These are phyloP conservation scores for Calonectria montana DNA, from an alignment of 2,329 filamentous ascomycete genomes.

Conservation along the genomic window DNA sequence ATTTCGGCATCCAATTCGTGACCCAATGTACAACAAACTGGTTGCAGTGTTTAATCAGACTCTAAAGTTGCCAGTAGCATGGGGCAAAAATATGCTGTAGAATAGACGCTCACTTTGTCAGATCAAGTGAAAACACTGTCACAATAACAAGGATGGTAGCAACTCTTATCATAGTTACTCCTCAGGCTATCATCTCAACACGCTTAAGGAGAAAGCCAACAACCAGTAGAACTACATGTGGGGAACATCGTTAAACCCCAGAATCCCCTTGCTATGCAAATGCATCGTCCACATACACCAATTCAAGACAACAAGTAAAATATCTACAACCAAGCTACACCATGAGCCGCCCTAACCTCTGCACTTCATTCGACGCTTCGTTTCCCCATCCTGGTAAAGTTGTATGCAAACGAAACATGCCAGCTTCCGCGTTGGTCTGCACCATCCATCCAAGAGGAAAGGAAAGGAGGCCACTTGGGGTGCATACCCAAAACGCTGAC, in stretches of 20 bases:
- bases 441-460: conserved; percentile 8
- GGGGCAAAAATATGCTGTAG: too few species aligned
- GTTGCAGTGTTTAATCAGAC: too few species aligned
- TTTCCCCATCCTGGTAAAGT: background rate
- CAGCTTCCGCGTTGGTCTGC: background rate
- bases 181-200: background rate
- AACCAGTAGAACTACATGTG: conserved; percentile 39
- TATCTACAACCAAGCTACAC: conserved; percentile 40
- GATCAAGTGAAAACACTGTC: background rate
- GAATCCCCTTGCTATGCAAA: conserved; percentile 40
- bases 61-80: too few species aligned
- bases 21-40: too few species aligned
- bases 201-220: background rate
- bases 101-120: background rate
- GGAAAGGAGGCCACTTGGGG: conserved; percentile 6
- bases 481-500: conserved; percentile 18
- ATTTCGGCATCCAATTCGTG: too few species aligned
- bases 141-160: background rate
- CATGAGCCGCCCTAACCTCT: conserved; percentile 4
- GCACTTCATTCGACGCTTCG: conserved; percentile 10
- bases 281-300: conserved; percentile 40
- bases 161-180: conserved; percentile 1
- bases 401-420: background rate
- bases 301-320: conserved; percentile 37
- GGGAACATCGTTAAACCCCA: conserved; percentile 31